Evolutionary conservation across 2,329 filamentous ascomycete species (phyloP).

Genomic region (Coniosporium tulheliwenetii): DNA sequence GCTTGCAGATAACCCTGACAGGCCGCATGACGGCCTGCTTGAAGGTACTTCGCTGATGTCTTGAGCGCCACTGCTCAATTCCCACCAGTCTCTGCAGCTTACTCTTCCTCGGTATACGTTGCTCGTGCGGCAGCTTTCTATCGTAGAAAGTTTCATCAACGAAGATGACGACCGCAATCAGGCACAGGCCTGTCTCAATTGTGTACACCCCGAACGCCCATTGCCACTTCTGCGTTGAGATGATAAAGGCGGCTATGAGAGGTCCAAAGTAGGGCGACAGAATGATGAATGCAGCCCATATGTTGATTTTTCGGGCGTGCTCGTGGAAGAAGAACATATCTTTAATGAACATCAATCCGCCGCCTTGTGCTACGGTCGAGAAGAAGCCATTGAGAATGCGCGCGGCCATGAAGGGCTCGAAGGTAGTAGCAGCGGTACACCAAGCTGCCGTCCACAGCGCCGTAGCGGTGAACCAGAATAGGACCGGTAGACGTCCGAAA

Average conservation of each 20-base stretch:
- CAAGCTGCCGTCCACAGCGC: slow-evolving; percentile 22
- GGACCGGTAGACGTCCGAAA: slow-evolving; percentile 27
- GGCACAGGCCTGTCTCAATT: slow-evolving; percentile 18
- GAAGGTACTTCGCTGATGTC: slow-evolving; percentile 16
- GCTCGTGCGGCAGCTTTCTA: slow-evolving; percentile 15
- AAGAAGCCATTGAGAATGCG: slow-evolving; percentile 30
- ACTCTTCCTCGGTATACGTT: slow-evolving; percentile 16
- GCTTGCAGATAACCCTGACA: slow-evolving; percentile 20
- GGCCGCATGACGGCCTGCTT: slow-evolving; percentile 20
- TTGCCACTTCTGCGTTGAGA: slow-evolving; percentile 25
- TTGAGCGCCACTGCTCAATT: slow-evolving; percentile 15
- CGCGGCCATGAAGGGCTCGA: slow-evolving; percentile 24
- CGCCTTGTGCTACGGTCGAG: slow-evolving; percentile 24
- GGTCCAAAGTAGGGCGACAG: slow-evolving; percentile 23
- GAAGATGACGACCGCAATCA: slow-evolving; percentile 25
- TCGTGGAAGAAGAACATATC: slow-evolving; percentile 48
- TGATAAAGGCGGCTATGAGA: slow-evolving; percentile 32
- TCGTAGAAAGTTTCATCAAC: slow-evolving; percentile 37
- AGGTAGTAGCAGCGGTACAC: slow-evolving; percentile 19
- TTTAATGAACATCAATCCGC: slow-evolving; percentile 30
- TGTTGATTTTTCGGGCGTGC: slow-evolving; percentile 21
- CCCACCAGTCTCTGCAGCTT: slow-evolving; percentile 17
- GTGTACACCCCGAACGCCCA: slow-evolving; percentile 34
- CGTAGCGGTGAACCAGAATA: slow-evolving; percentile 23
- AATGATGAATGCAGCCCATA: slow-evolving; percentile 22